phyloP scores from a whole-genome alignment of 1,284 basidiomycete genomes.

The Naganishia cerealis region DNA sequence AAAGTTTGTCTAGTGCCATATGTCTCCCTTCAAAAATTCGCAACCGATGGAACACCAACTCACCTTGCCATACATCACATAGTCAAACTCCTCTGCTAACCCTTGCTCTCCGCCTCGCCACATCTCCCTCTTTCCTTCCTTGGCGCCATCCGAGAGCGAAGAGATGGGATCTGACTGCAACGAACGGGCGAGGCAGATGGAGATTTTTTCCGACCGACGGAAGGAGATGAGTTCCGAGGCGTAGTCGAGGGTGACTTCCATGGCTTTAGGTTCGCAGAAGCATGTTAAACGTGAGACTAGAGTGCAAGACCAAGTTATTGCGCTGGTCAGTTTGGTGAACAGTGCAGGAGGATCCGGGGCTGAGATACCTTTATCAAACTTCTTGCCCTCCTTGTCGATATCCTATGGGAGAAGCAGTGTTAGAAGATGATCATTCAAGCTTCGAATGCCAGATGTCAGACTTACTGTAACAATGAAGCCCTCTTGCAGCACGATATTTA shows the following conservation, averaged over 20 bases:
- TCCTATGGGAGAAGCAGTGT: constrained; percentile 32
- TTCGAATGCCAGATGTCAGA: not conserved
- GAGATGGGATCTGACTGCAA: constrained; percentile 58
- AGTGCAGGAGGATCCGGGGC: constrained; percentile 32
- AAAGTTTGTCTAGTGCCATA: constrained; percentile 74
- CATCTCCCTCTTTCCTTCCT: constrained; percentile 81
- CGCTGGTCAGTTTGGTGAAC: constrained; percentile 24
- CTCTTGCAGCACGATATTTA: constrained; percentile 71
- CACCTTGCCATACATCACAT: constrained; percentile 99
- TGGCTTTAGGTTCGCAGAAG: constrained; percentile 79
- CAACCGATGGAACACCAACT: constrained; percentile 38
- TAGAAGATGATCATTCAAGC: not conserved
- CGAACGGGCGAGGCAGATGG: constrained; percentile 81
- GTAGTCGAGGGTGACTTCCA: constrained; percentile 86
- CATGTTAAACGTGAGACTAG: constrained; percentile 82
- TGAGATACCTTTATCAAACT: constrained; percentile 85
- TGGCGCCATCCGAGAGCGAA: constrained; percentile 63
- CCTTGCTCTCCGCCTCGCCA: constrained; percentile 74
- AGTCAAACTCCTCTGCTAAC: constrained; percentile 93
- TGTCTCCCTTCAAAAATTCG: constrained; percentile 63
- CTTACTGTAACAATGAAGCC: constrained; percentile 74
- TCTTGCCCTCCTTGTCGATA: constrained; percentile 91
- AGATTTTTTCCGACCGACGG: constrained; percentile 68
- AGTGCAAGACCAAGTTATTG: not conserved
- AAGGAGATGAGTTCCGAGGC: constrained; percentile 84